phyloP scores from a whole-genome alignment of 805 yeast genomes.

The Spencermartinsiella europaea region DNA sequence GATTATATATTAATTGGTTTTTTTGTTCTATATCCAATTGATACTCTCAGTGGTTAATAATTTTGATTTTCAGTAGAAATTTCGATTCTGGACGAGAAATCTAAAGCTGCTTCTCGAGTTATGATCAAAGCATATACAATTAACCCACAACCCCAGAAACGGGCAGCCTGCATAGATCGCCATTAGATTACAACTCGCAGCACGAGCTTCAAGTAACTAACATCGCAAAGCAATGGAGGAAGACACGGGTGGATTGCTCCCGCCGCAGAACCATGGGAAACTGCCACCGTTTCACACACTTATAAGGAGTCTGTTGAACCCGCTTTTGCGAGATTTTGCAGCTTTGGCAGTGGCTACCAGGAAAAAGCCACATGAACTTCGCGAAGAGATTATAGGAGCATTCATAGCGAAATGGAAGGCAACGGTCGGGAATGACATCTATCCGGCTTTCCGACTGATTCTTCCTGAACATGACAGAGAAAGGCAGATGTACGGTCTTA shows the following conservation, averaged over 20 bases:
- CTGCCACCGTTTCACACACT: conserved; percentile 40
- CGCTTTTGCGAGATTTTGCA: conserved; percentile 33
- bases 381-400: conserved; percentile 28
- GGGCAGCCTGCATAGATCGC: too few relatives aligned
- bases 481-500: conserved; percentile 52
- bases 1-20: too few relatives aligned
- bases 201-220: too few relatives aligned
- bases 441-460: conserved; percentile 57
- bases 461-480: conserved; percentile 55
- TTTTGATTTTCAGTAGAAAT: too few relatives aligned
- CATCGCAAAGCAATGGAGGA: too few relatives aligned
- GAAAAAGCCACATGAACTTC: conserved; percentile 20
- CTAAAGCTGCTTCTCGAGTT: too few relatives aligned
- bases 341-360: conserved; percentile 20
- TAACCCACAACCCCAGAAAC: too few relatives aligned
- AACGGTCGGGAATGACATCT: conserved; percentile 57
- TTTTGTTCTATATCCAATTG: too few relatives aligned
- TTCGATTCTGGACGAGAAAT: too few relatives aligned
- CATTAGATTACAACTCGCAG: too few relatives aligned
- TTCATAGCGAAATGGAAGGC: conserved; percentile 50
- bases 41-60: too few relatives aligned
- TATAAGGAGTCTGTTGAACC: conserved; percentile 39
- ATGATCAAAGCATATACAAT: too few relatives aligned
- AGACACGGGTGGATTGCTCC: conserved; percentile 1
- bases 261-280: conserved; percentile 37